Conservation (phyloP, 2,329 filamentous ascomycete species). For the Lasiodiplodia hormozganensis region DNA sequence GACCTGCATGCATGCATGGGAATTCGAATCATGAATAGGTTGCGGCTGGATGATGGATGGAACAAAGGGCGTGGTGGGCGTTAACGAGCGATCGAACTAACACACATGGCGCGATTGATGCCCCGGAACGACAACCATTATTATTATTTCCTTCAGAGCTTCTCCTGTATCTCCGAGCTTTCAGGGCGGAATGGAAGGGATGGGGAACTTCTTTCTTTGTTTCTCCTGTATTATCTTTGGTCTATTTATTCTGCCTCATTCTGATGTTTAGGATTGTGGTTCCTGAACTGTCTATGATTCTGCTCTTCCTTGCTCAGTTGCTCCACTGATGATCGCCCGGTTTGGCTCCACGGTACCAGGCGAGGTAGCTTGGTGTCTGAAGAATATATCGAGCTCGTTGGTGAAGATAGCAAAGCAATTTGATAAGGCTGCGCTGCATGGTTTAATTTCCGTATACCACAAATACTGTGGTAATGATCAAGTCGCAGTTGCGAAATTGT, state of each 20-base stretch:
- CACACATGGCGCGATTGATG: slow-evolving; percentile 10
- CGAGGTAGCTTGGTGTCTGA: neutral
- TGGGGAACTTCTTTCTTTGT: neutral
- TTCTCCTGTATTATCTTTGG: neutral
- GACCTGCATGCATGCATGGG: slow-evolving; percentile 16
- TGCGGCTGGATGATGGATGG: neutral
- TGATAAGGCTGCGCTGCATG: neutral
- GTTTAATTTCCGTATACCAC: neutral
- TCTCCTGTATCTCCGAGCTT: neutral
- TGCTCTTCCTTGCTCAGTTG: neutral
- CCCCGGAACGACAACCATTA: neutral
- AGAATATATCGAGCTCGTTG: neutral
- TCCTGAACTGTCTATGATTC: neutral
- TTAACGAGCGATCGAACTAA: slow-evolving; percentile 2
- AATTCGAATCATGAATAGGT: neutral
- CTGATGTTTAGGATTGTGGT: neutral
- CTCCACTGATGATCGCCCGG: neutral
- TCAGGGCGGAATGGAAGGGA: neutral
- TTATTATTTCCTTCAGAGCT: neutral
- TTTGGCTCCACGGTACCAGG: neutral
- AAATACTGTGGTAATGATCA: too few species aligned
- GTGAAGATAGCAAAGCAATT: neutral
- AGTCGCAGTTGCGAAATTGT: too few species aligned
- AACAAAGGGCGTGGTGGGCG: slow-evolving; percentile 4
- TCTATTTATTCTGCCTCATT: neutral